Conservation (phyloP, 306 rosid genomes). For the Quercus suber region DNA sequence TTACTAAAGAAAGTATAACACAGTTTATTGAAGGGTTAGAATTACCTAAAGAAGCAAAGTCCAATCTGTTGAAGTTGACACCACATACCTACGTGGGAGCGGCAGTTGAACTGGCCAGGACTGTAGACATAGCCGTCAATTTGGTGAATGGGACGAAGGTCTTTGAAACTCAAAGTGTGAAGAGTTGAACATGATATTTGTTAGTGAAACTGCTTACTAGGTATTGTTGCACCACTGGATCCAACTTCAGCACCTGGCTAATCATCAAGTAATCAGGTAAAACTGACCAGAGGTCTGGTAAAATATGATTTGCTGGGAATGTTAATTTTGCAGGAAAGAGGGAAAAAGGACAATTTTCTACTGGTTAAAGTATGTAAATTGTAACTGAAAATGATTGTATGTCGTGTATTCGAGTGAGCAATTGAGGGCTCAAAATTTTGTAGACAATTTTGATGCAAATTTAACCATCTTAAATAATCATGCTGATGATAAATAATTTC, state of each 20-base stretch:
- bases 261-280: too few species aligned
- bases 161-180: conserved; percentile 9
- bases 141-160: conserved; percentile 15
- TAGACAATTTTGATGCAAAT: neutral
- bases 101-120: conserved; percentile 75
- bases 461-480: neutral
- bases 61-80: conserved; percentile 57
- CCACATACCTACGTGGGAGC: conserved; percentile 80
- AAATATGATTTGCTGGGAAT: neutral
- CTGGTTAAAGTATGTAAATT: neutral
- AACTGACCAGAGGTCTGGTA: neutral
- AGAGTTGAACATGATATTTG: neutral
- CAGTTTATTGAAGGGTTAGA: conserved; percentile 70
- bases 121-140: conserved; percentile 42
- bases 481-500: neutral
- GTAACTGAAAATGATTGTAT: neutral
- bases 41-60: conserved; percentile 68
- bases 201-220: neutral
- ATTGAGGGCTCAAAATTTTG: neutral
- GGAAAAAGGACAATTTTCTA: neutral
- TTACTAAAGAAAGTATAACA: conserved; percentile 69
- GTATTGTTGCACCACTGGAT: neutral
- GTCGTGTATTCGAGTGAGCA: neutral
- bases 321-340: neutral
- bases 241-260: neutral